A percentile compares a stretch with the other conserved stretches of the same genome.
phyloP scores from a whole-genome alignment of 2,329 filamentous ascomycete species.

The Neopestalotiopsis sp. region DNA sequence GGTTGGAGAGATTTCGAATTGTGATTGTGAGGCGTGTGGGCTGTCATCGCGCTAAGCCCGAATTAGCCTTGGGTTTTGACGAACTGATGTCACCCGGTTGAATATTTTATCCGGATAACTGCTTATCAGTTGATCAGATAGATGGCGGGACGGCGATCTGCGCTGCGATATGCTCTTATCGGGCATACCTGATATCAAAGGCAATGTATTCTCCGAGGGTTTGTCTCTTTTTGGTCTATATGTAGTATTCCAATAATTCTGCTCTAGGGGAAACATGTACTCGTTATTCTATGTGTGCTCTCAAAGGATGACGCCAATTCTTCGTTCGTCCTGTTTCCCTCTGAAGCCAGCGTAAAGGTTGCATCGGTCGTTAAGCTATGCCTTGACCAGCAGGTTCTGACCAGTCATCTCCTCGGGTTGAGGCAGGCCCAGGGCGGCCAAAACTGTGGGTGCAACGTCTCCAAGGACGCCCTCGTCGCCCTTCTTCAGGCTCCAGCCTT shows the following conservation, averaged over 20 bases:
- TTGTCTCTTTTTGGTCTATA: slow-evolving; percentile 7
- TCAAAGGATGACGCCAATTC: not conserved
- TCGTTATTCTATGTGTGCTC: not conserved
- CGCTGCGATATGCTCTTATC: not conserved
- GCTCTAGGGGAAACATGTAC: not conserved
- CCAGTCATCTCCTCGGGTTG: slow-evolving; percentile 95
- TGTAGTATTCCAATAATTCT: not conserved
- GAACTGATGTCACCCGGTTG: not conserved
- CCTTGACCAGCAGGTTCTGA: slow-evolving; percentile 80
- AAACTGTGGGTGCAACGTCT: slow-evolving; percentile 93
- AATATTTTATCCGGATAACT: slow-evolving; percentile 9
- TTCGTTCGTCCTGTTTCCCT: not conserved
- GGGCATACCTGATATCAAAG: not conserved
- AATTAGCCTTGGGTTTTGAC: slow-evolving; percentile 16
- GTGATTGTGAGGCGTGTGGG: slow-evolving; percentile 28
- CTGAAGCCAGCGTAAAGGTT: not conserved
- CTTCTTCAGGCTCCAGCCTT: slow-evolving; percentile 86
- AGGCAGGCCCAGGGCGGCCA: slow-evolving; percentile 88
- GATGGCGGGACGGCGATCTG: not conserved
- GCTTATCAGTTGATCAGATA: not conserved
- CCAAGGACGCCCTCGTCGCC: slow-evolving; percentile 83
- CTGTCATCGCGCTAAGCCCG: slow-evolving; percentile 22
- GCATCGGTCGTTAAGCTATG: slow-evolving; percentile 39
- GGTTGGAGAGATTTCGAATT: slow-evolving; percentile 33
- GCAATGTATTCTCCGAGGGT: not conserved